Base-by-base conservation (phyloP, 331 rosid genomes). In the Stylosanthes scabra region DNA sequence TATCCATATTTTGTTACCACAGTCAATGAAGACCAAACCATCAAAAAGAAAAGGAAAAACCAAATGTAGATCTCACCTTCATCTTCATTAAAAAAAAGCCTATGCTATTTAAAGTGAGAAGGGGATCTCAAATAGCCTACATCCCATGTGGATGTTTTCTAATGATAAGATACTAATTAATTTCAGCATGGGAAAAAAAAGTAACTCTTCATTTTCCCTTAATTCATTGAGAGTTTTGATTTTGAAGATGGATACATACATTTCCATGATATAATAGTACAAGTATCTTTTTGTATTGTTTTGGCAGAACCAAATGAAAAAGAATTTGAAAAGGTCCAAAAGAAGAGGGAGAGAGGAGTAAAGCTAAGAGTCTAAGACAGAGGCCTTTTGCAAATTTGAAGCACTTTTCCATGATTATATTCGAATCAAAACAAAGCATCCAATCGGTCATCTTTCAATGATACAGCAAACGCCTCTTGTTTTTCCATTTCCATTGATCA, bases 241-340 rank as follows among this genome's bases (percentile, higher is more conserved):
- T 20, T 20, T 20, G 25, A 20, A 20, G 25, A 20, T 20, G n/a
- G n/a, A n/a, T n/a, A n/a, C n/a, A n/a, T n/a, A n/a, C n/a, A n/a
- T n/a, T n/a, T n/a, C n/a, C n/a, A n/a, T n/a, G n/a, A n/a, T n/a
- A n/a, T n/a, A 83, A 83, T 51, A 68, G 37, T 31, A 5, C 5
- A 0, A 31, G 37, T 31, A 31, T 13, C 85, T 80, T 78, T 84
- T 88, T 81, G 82, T 84, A 63, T 78, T 71, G 74, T 75, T 85
- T 82, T 78, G 81, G 87, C 63, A 63, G 80, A 80, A 74, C 47
- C 68, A 60, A 51, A n/a, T 71, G 59, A 71, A 77, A 70, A 70
- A 68, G 71, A 66, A 69, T 63, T 73, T 86, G 39, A 52, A 79
- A 75, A 76, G 63, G 64, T 59, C 44, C 76, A 80, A 82, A 81